Evolutionary conservation across 352 stramenopile species (phyloP), one percentile per base, ranked within the genome.

Genomic region (Pythium rishiriense): DNA sequence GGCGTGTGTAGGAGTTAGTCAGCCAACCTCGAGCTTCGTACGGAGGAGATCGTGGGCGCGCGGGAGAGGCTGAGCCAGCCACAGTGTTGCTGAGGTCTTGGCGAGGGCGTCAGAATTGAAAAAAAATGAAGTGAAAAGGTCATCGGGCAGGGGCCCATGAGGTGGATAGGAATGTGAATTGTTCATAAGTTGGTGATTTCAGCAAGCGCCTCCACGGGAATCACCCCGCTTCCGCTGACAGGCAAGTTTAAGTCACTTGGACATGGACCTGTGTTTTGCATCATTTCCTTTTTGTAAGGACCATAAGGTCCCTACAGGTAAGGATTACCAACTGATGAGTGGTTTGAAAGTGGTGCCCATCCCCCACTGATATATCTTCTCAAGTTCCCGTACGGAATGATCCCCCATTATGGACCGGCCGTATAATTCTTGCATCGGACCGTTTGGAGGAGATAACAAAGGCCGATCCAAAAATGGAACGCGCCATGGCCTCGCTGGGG

Each of bases 291-390:
- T 87, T 87, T 90, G 81, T 90, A 90, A 83, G 69, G 79, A 70
- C 37, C 51, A 70, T 66, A 62, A 72, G 65, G 70, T 71, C 80
- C 61, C 69, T 90, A 90, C 81, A 87, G 76, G 76, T 90, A 90
- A 87, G 78, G 81, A 87, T 90, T 90, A 88, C 79, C 76, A 88
- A 88, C 75, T 86, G 79, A 88, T 88, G 77, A 88, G 77, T 87
- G 65, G 1, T 66, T 83, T 79, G 66, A 22, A 11, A 46, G 31
- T 61, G 47, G 0, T 9, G 12, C 33, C 15, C 35, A 58, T 31
- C 51, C 15, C 53, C 39, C 31, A 24, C n/a, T 26, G 10, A 4
- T n/a, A 33, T 69, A 63, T 49, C 37, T 19, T 45, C n/a, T 4
- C 8, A 28, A 19, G 11, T 3, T 63, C 53, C 62, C 62, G 28